Base-by-base conservation (phyloP, 164 flowering plant species). In the Euptelea pleiosperma region DNA sequence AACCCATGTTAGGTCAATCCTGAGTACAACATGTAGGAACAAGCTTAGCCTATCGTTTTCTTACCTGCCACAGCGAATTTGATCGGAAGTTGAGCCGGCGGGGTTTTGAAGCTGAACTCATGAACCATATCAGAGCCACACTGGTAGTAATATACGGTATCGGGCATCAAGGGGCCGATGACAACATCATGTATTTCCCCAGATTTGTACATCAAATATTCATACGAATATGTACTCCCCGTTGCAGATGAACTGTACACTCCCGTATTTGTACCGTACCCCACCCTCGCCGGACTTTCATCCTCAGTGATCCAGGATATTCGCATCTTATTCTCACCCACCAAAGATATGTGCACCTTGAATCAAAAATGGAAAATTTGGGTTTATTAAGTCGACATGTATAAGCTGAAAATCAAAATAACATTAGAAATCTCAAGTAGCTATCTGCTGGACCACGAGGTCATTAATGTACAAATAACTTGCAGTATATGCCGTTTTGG, bases 321-420 rank as follows among this genome's bases (percentile, higher is more conserved):
- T 66, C 91, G 79, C 93, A 91, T 87, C 61, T 75, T 76, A 60
- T 86, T 82, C 15, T 15, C 18, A 4, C 96, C 96, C 7, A 74
- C 88, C 60, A 82, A 1, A 12, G 97, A 85, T 49, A 84, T 73
- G 55, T 87, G 97, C 37, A 87, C 96, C 97, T 91, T 69, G 39
- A 52, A 50, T 46, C 10, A 40, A 49, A 58, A 58, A 42, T 16
- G 19, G 3, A 26, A 59, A 66, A 16, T 10, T n/a, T n/a, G n/a
- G 5, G 40, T 30, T 14, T 30, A 52, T 31, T 30, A 8, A 30
- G 10, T 1, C 18, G 14, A 11, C 41, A 44, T n/a, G n/a, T n/a
- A n/a, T n/a, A n/a, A n/a, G n/a, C 5, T 14, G 21, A 22, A 46
- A 46, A 0, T 15, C 9, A 46, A 46, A 46, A 46, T 0, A 18